Percentiles rank a stretch among this genome's conserved stretches.
phyloP scores from a whole-genome alignment of 2,329 filamentous ascomycete genomes.

The Hypoxylon sp. region DNA sequence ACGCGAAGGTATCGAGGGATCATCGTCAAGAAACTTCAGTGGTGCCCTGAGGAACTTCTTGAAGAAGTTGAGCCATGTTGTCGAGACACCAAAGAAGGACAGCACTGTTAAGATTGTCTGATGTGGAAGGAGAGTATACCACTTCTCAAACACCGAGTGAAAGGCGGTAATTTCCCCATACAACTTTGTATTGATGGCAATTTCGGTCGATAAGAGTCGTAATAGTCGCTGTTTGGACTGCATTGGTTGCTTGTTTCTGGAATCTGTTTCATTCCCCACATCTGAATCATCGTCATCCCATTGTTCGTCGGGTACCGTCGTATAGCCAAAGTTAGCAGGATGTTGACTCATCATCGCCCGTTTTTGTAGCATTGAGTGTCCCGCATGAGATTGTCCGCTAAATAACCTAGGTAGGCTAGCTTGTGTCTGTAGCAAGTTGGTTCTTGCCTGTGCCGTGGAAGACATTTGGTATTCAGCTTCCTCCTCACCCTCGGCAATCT shows the following conservation, averaged over 20 bases:
- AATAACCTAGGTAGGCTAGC: background rate
- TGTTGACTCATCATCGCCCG: background rate
- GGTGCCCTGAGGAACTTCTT: conserved; percentile 71
- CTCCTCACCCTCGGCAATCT: conserved; percentile 56
- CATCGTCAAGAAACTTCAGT: conserved; percentile 70
- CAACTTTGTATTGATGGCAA: conserved; percentile 61
- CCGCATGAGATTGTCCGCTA: background rate
- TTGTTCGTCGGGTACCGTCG: background rate
- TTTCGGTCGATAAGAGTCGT: conserved; percentile 64
- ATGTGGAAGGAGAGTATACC: conserved; percentile 66
- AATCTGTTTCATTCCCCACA: conserved; percentile 36
- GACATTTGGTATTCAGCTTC: conserved; percentile 55
- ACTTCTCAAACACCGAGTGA: conserved; percentile 63
- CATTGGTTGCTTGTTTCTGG: conserved; percentile 55
- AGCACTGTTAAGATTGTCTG: conserved; percentile 70
- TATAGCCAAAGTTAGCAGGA: background rate
- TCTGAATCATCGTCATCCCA: conserved; percentile 26
- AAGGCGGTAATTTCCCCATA: conserved; percentile 63
- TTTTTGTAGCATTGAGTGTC: background rate
- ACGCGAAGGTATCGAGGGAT: conserved; percentile 59
- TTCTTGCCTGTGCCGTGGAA: background rate
- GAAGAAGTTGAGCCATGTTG: conserved; percentile 73
- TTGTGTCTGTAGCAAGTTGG: no score
- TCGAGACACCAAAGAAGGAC: conserved; percentile 71
- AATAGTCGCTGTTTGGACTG: conserved; percentile 65